phyloP scores from a whole-genome alignment of 1,139 yeast species.

The Blastobotrys serpentis region DNA sequence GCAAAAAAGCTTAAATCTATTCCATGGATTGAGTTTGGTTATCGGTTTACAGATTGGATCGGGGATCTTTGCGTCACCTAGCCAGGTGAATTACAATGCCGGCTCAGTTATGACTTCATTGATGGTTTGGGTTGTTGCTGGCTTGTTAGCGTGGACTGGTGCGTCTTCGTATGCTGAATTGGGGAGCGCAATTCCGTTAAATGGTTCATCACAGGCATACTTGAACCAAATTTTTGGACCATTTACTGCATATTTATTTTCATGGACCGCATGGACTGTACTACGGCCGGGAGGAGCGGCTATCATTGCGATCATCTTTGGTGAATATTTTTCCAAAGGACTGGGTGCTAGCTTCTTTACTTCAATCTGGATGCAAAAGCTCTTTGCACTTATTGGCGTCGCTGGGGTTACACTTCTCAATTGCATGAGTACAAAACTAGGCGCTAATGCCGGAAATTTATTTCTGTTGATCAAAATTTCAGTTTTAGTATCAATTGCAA shows the following conservation, averaged over 20 bases:
- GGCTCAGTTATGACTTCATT: constrained; percentile 44
- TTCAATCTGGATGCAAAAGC: constrained; percentile 35
- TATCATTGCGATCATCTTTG: constrained; percentile 43
- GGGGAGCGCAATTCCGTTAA: constrained; percentile 43
- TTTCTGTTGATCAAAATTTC: constrained; percentile 40
- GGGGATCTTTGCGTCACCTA: constrained; percentile 46
- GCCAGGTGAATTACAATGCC: constrained; percentile 39
- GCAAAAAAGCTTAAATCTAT: constrained; percentile 37
- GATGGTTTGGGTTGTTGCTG: constrained; percentile 42
- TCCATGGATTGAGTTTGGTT: constrained; percentile 43
- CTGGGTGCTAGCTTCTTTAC: constrained; percentile 23
- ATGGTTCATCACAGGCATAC: constrained; percentile 46
- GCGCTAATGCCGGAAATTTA: constrained; percentile 39
- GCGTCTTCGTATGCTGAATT: constrained; percentile 46
- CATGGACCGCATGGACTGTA: constrained; percentile 43
- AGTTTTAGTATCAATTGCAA: constrained; percentile 35
- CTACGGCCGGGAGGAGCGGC: constrained; percentile 46
- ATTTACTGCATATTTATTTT: constrained; percentile 40
- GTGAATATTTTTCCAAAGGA: constrained; percentile 37
- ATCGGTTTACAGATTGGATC: constrained; percentile 47
- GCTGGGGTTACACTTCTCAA: constrained; percentile 35
- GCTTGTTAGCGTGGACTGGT: constrained; percentile 46
- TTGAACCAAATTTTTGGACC: constrained; percentile 43
- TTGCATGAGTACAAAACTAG: constrained; percentile 36
- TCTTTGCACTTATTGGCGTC: constrained; percentile 37